phyloP scores from a whole-genome alignment of 2,329 filamentous ascomycete species.

The Epichloe gansuensis region DNA sequence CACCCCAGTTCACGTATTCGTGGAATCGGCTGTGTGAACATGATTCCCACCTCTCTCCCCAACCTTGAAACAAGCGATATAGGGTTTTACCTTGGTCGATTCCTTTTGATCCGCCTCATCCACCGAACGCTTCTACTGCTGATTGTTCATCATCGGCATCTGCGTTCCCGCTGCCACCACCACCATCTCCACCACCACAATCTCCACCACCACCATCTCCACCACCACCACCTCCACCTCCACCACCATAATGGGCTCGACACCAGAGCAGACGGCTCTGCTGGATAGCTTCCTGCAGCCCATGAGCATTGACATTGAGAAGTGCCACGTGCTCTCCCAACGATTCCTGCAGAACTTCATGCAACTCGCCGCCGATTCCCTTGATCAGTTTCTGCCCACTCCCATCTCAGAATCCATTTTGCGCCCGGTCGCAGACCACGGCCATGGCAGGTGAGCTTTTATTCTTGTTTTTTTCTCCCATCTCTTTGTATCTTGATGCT shows the following conservation, averaged over 20 bases:
- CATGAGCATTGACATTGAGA: constrained; percentile 34
- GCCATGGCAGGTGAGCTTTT: constrained; percentile 36
- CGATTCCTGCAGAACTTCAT: constrained; percentile 36
- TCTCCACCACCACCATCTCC: constrained; percentile 11
- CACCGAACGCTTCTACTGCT: background rate
- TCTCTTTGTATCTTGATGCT: background rate
- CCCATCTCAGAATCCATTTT: constrained; percentile 49
- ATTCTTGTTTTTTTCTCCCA: background rate
- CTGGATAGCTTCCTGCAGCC: constrained; percentile 37
- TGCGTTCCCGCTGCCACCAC: background rate
- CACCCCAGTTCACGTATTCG: background rate
- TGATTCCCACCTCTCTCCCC: background rate
- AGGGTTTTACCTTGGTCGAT: background rate
- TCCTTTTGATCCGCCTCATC: background rate
- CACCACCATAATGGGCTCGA: constrained; percentile 2
- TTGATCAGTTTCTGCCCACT: constrained; percentile 46
- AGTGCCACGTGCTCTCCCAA: constrained; percentile 33
- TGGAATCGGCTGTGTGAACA: background rate
- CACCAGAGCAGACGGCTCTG: constrained; percentile 5
- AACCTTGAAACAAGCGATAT: background rate
- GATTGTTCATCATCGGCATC: background rate
- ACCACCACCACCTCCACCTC: too few species aligned
- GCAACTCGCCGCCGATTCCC: constrained; percentile 37
- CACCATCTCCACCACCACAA: constrained; percentile 13
- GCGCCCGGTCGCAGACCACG: constrained; percentile 30